Evolutionary conservation across 2,329 filamentous ascomycete genomes (phyloP).

Genomic region (Scedosporium dehoogii): DNA sequence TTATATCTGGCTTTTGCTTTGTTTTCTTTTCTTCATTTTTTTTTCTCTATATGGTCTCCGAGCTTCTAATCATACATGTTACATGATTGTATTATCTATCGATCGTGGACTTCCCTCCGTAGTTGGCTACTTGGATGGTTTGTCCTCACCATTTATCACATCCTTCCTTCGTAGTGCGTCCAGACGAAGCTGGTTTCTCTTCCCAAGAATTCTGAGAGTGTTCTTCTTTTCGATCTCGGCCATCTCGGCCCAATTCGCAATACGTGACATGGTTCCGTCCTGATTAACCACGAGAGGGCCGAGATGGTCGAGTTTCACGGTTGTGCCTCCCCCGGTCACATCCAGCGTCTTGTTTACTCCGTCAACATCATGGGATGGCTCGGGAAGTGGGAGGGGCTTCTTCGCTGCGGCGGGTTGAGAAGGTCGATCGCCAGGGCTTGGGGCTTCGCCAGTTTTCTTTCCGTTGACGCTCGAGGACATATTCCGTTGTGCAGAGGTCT

Average conservation of each 20-base stretch:
- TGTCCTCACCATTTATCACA: neutral
- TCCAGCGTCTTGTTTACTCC: constrained; percentile 15
- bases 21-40: too few relatives aligned
- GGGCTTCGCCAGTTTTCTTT: neutral
- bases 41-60: too few relatives aligned
- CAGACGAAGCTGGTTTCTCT: constrained; percentile 56
- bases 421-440: neutral
- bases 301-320: constrained; percentile 54
- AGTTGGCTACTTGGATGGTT: neutral
- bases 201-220: constrained; percentile 56
- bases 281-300: constrained; percentile 66
- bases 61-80: too few relatives aligned
- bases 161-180: constrained; percentile 31
- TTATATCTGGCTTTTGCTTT: too few relatives aligned
- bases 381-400: neutral
- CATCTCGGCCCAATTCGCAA: constrained; percentile 67
- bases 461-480: too few relatives aligned
- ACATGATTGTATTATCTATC: too few relatives aligned
- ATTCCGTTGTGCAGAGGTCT: too few relatives aligned
- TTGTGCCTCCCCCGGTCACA: constrained; percentile 19
- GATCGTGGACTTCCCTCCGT: too few relatives aligned
- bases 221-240: constrained; percentile 55
- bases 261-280: constrained; percentile 61
- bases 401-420: neutral
- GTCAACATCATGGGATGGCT: neutral